phyloP scores from a whole-genome alignment of 768 basidiomycete species.

The Mycena chlorophos region DNA sequence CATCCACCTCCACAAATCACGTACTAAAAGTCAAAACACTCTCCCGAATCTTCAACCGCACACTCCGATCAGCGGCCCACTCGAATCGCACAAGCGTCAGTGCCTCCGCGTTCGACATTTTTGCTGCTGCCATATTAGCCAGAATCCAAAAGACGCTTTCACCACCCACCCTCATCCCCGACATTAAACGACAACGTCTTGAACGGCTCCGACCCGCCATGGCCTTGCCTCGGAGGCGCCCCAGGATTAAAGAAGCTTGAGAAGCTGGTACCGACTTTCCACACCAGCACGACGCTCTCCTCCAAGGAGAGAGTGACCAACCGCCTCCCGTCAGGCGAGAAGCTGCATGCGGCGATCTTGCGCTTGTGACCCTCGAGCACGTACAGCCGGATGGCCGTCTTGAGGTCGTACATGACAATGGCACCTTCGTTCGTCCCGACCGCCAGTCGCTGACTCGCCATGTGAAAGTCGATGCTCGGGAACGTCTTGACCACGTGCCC shows the following conservation, averaged over 20 bases:
- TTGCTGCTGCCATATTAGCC: conserved; percentile 23
- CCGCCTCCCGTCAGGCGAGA: conserved; percentile 90
- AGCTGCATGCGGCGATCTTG: conserved; percentile 79
- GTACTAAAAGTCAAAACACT: conserved; percentile 87
- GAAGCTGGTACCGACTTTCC: conserved; percentile 94
- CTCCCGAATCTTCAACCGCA: conserved; percentile 79
- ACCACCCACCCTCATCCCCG: conserved; percentile 71
- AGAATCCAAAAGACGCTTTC: background rate
- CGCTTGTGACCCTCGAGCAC: conserved; percentile 91
- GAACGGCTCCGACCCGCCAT: conserved; percentile 79
- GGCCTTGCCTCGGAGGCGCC: conserved; percentile 87
- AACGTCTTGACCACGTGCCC: conserved; percentile 96
- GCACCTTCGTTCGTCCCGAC: conserved; percentile 96
- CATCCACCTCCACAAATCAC: conserved; percentile 28
- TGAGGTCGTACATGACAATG: conserved; percentile 93
- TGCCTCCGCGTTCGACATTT: conserved; percentile 53
- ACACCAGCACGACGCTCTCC: conserved; percentile 82
- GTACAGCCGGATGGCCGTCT: conserved; percentile 92
- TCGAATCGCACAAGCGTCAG: conserved; percentile 77
- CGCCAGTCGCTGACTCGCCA: conserved; percentile 80
- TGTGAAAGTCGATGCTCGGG: conserved; percentile 93
- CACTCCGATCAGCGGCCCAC: conserved; percentile 83
- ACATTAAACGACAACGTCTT: conserved; percentile 86
- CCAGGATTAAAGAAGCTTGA: conserved; percentile 89
- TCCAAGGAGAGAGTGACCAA: conserved; percentile 86